A percentile compares a stretch with the other conserved stretches of the same genome.
These are phyloP conservation scores for Magnolia officinalis DNA, from an alignment of 164 flowering plant species.

Conservation along the genomic window DNA sequence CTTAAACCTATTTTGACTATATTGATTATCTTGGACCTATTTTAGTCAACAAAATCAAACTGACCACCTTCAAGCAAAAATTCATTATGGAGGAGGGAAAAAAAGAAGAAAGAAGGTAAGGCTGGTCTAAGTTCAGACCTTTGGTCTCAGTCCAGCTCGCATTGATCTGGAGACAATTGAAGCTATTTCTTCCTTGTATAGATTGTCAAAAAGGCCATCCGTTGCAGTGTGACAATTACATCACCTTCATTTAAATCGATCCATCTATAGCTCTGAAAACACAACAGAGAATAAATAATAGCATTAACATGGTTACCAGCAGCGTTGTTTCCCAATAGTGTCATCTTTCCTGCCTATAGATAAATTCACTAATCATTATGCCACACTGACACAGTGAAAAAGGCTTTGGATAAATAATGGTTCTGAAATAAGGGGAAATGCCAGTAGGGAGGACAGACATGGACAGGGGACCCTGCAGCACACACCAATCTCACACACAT, in stretches of 20 bases:
- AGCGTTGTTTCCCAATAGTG: neutral
- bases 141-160: conserved; percentile 31
- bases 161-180: conserved; percentile 46
- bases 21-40: neutral
- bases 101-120: neutral
- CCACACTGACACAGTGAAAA: neutral
- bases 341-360: neutral
- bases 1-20: neutral
- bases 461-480: neutral
- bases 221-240: conserved; percentile 64
- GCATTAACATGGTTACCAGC: neutral
- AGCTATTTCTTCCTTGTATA: conserved; percentile 67
- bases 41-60: too few relatives aligned
- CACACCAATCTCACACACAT: neutral
- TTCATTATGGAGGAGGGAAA: neutral
- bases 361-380: neutral
- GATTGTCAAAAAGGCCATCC: conserved; percentile 85
- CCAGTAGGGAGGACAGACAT: neutral
- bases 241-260: conserved; percentile 71
- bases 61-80: neutral
- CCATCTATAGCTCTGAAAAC: conserved; percentile 47
- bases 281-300: neutral
- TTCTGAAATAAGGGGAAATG: neutral
- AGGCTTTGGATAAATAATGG: neutral
- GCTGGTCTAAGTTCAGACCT: conserved; percentile 36